A percentile compares a stretch with the other conserved stretches of the same genome.
Conservation (phyloP, 805 yeast species). For the Sporopachydermia lactativora region DNA sequence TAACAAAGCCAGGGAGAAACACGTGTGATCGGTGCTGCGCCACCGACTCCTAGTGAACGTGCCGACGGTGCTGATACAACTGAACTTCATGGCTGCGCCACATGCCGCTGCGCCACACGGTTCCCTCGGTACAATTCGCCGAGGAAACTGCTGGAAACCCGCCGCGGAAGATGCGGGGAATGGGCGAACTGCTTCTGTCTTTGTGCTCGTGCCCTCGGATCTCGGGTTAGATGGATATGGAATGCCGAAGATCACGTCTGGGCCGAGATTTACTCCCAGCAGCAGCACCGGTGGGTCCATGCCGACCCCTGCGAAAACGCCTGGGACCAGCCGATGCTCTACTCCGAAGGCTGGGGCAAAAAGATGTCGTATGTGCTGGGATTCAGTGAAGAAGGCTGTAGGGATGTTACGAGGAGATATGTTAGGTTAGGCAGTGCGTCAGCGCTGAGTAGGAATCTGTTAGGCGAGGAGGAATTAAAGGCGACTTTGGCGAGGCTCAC, state of each 20-base stretch:
- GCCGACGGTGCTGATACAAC: constrained; percentile 37
- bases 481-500: constrained; percentile 25
- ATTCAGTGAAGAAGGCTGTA: constrained; percentile 38
- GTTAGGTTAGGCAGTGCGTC: constrained; percentile 28
- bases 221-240: constrained; percentile 64
- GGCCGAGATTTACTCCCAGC: constrained; percentile 72
- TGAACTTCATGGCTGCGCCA: constrained; percentile 50
- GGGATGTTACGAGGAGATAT: constrained; percentile 62
- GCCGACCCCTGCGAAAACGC: constrained; percentile 81
- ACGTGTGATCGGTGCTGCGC: constrained; percentile 20
- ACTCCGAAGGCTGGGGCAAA: constrained; percentile 84
- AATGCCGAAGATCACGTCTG: constrained; percentile 91
- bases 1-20: constrained; percentile 27
- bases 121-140: constrained; percentile 76
- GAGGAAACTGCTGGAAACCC: constrained; percentile 38
- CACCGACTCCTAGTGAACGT: constrained; percentile 32
- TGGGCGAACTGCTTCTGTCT: constrained; percentile 82
- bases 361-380: constrained; percentile 83
- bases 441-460: constrained; percentile 31
- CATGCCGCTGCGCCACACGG: constrained; percentile 33
- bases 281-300: constrained; percentile 66
- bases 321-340: constrained; percentile 67
- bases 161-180: constrained; percentile 86
- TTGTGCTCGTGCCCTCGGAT: constrained; percentile 50
- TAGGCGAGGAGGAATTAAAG: constrained; percentile 26